Evolutionary conservation across 2,329 filamentous ascomycete genomes (phyloP).

Genomic region (Paecilomyces sp.): DNA sequence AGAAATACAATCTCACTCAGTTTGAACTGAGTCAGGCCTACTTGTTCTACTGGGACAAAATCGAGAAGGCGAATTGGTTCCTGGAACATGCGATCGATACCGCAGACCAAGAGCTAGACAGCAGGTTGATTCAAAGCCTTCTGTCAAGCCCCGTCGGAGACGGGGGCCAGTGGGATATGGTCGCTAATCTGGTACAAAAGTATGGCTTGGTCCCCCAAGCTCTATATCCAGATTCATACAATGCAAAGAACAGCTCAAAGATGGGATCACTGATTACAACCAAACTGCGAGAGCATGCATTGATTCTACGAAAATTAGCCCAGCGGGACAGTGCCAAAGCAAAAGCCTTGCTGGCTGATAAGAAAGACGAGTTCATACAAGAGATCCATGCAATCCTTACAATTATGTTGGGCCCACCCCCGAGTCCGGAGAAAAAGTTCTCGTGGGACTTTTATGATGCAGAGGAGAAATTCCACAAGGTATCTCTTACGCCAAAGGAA

Average conservation of each 20-base stretch:
- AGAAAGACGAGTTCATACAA: conserved; percentile 68
- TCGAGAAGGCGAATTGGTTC: conserved; percentile 88
- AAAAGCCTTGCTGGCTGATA: conserved; percentile 36
- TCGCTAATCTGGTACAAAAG: conserved; percentile 75
- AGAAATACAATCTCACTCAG: conserved; percentile 65
- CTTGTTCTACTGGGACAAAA: conserved; percentile 89
- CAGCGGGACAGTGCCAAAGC: conserved; percentile 26
- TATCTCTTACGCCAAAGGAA: conserved; percentile 59
- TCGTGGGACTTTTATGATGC: conserved; percentile 74
- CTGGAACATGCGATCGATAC: conserved; percentile 78
- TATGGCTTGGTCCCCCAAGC: conserved; percentile 81
- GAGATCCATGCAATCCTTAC: conserved; percentile 79
- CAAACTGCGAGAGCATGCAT: conserved; percentile 77
- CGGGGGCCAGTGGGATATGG: conserved; percentile 90
- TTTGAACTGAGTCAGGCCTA: conserved; percentile 87
- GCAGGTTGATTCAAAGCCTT: conserved; percentile 64
- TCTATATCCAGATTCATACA: conserved; percentile 76
- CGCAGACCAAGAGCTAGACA: conserved; percentile 60
- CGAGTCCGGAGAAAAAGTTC: conserved; percentile 61
- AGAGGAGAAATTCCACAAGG: conserved; percentile 54
- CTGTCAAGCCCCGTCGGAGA: conserved; percentile 64
- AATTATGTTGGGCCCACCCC: conserved; percentile 72
- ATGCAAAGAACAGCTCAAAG: conserved; percentile 61
- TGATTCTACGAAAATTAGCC: conserved; percentile 59
- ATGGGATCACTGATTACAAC: conserved; percentile 72